These are phyloP conservation scores for Aspergillus chevalieri DNA, from an alignment of 2,329 filamentous ascomycete genomes.

Conservation along the genomic window DNA sequence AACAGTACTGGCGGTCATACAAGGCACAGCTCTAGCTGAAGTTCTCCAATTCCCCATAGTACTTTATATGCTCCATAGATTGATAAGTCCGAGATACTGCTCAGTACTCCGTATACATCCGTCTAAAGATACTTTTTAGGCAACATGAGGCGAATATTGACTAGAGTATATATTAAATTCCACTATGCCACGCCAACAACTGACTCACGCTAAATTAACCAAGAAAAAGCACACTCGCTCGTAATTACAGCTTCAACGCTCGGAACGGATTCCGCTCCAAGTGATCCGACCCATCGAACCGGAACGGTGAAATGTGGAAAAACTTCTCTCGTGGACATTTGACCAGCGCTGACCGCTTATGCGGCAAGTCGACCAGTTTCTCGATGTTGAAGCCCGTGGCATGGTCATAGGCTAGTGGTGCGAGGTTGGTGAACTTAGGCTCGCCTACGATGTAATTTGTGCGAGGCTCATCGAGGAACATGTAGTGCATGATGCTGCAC, in stretches of 20 bases:
- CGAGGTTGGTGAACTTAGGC: constrained; percentile 64
- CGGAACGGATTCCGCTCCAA: constrained; percentile 17
- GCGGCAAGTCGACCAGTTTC: constrained; percentile 65
- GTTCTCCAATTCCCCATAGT: too few relatives aligned
- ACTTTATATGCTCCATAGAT: neutral
- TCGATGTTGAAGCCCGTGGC: constrained; percentile 67
- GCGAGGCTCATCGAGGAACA: constrained; percentile 54
- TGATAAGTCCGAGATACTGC: neutral
- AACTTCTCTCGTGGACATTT: constrained; percentile 61
- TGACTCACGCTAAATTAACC: neutral
- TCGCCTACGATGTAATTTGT: constrained; percentile 54
- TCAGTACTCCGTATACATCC: neutral
- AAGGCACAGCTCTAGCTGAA: too few relatives aligned
- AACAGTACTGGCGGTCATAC: too few relatives aligned
- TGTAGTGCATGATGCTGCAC: constrained; percentile 53
- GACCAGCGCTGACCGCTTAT: constrained; percentile 65
- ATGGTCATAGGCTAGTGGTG: constrained; percentile 67
- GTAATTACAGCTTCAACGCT: constrained; percentile 13
- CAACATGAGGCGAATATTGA: neutral
- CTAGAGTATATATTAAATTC: neutral
- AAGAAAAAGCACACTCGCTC: constrained; percentile 1
- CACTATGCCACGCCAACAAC: neutral
- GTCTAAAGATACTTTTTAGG: neutral
- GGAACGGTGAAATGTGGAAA: constrained; percentile 55
- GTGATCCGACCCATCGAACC: constrained; percentile 15